These are phyloP conservation scores for Lasiodiplodia hormozganensis DNA, from an alignment of 2,329 filamentous ascomycete genomes.

Conservation along the genomic window DNA sequence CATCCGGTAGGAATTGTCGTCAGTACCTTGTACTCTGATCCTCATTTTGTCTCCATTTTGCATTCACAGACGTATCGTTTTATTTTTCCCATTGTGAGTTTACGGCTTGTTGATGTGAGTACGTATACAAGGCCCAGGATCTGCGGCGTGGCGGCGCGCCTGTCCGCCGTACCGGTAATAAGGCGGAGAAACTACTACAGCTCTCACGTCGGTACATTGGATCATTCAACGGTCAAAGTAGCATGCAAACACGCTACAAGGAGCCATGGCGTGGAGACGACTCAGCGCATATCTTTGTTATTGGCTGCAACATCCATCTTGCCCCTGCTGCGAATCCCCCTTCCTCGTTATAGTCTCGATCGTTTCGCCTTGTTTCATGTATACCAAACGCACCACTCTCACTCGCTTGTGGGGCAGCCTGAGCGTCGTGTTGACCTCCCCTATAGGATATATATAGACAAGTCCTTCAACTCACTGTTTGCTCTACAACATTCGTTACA, in stretches of 20 bases:
- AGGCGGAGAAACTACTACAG: neutral
- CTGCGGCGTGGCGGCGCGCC: neutral
- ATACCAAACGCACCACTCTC: neutral
- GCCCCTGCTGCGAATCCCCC: neutral
- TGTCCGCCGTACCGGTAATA: neutral
- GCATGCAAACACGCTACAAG: neutral
- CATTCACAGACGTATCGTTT: neutral
- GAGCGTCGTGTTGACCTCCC: neutral
- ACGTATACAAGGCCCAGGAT: neutral
- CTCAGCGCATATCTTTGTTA: neutral
- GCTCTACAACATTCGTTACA: neutral
- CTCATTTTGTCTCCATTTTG: neutral
- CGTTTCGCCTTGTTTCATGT: neutral
- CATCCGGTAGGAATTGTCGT: neutral
- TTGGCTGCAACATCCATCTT: neutral
- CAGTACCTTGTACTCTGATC: fast-evolving
- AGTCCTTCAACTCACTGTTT: neutral
- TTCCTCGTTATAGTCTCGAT: neutral
- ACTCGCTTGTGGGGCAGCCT: neutral
- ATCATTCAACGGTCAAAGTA: neutral
- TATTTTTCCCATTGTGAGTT: neutral
- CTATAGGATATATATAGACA: neutral
- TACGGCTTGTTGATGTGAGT: neutral
- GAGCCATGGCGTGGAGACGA: neutral
- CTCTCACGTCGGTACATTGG: neutral